Base-by-base conservation (phyloP, 208 protist genomes). In the Spongospora subterranea region DNA sequence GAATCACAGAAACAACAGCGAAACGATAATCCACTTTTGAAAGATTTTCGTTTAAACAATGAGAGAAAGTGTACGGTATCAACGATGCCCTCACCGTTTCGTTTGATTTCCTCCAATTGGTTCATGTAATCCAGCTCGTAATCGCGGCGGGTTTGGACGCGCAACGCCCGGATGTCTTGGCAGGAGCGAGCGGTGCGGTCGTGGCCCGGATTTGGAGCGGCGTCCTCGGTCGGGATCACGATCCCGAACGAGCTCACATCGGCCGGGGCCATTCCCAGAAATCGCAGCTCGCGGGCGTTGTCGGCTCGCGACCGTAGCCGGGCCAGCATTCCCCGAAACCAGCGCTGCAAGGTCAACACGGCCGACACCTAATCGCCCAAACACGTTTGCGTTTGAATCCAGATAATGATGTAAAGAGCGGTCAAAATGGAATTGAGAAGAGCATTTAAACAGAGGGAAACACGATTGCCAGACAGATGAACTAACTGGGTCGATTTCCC, bases 311-410 rank as follows among this genome's bases (percentile, higher is more conserved):
- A 6, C 35, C 71, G 71, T 40, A 82, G 6, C 17, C 71, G 71
- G 71, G 71, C 71, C 35, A 82, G 71, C 71, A 82, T 82, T 43
- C 71, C 71, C n/a, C 71, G 71, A 43, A 82, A 82, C 71, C 71
- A 82, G 11, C 71, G 71, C 71, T 82, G 71, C 71, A 82, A 82
- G 6, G 71, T 82, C n/a, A 82, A 43, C 13, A 82, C 71, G n/a
- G 71, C 71, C n/a, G 71, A 82, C 35, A 82, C 71, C 71, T 82
- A n/a, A 40, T 43, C 35, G 35, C n/a, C n/a, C n/a, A n/a, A n/a
- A n/a, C n/a, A n/a, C n/a, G n/a, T n/a, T n/a, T n/a, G n/a, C n/a
- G n/a, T n/a, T n/a, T n/a, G n/a, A n/a, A n/a, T n/a, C n/a, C n/a
- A n/a, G n/a, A n/a, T n/a, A n/a, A n/a, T n/a, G n/a, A n/a, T n/a